Percentiles rank a stretch among this genome's conserved stretches.
Evolutionary conservation across 78 protist species (phyloP).

Genomic region (Cyanophora paradoxa): DNA sequence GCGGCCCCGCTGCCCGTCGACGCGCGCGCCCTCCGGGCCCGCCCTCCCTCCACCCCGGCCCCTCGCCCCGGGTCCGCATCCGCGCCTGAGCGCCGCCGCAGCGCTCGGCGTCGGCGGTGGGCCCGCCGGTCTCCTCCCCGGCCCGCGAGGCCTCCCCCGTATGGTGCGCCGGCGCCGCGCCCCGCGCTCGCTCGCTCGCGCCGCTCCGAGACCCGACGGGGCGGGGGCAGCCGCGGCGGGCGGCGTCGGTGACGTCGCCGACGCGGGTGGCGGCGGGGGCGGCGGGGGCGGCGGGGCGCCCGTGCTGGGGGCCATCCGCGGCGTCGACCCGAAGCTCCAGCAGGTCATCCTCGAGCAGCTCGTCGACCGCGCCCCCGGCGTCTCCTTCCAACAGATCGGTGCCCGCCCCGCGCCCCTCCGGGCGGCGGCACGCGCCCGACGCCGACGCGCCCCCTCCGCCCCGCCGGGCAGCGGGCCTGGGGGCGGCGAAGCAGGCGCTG

Average conservation of each 20-base stretch:
- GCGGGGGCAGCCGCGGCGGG: neutral
- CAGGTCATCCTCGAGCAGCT: conserved; percentile 4
- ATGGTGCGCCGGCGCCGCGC: too few species aligned
- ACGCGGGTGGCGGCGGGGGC: neutral
- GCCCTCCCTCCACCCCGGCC: too few species aligned
- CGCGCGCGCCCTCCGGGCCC: too few species aligned
- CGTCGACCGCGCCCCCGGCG: conserved; percentile 3
- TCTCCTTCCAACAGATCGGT: neutral
- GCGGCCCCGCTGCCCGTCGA: too few species aligned
- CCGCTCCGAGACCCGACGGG: too few species aligned
- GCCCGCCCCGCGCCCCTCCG: neutral
- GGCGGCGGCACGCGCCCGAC: neutral
- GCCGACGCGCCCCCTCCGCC: neutral
- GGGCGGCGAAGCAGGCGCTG: conserved; percentile 49
- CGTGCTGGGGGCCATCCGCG: neutral
- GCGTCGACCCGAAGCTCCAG: conserved; percentile 14
- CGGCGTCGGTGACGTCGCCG: neutral
- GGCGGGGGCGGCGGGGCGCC: too few species aligned
- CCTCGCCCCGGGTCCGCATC: too few species aligned
- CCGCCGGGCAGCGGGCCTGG: conserved; percentile 52
- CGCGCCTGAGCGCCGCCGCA: too few species aligned
- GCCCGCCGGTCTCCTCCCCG: too few species aligned
- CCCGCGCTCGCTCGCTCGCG: too few species aligned
- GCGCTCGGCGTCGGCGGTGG: too few species aligned
- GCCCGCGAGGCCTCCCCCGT: too few species aligned